Conservation (phyloP, 2,329 filamentous ascomycete species). For the Hypoxylon sp. region DNA sequence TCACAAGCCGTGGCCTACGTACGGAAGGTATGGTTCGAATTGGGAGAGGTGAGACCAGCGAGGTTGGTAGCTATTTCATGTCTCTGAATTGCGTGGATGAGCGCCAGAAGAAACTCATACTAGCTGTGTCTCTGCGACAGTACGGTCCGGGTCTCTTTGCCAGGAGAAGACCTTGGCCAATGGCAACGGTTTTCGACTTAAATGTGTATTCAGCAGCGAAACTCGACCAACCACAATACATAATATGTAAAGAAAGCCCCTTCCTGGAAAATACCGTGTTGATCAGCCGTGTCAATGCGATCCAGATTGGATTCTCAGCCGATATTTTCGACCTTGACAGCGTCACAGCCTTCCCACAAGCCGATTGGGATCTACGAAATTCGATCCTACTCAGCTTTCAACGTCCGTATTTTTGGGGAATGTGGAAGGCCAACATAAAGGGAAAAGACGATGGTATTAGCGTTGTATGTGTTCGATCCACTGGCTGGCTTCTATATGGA, state of each 20-base stretch:
- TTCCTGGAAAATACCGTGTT: slow-evolving; percentile 32
- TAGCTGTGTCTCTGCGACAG: slow-evolving; percentile 37
- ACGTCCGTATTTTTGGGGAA: slow-evolving; percentile 39
- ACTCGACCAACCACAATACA: slow-evolving; percentile 36
- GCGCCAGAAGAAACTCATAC: slow-evolving; percentile 34
- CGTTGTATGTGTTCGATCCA: slow-evolving; percentile 37
- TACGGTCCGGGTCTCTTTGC: slow-evolving; percentile 40
- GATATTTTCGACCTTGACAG: slow-evolving; percentile 36
- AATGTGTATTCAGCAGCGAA: slow-evolving; percentile 37
- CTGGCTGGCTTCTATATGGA: slow-evolving; percentile 38
- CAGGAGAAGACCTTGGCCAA: slow-evolving; percentile 35
- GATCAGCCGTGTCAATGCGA: slow-evolving; percentile 34
- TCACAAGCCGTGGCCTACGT: slow-evolving; percentile 38
- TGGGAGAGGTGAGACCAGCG: slow-evolving; percentile 23
- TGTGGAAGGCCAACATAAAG: slow-evolving; percentile 33
- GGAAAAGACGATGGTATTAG: slow-evolving; percentile 34
- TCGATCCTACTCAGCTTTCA: slow-evolving; percentile 40
- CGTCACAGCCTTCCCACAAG: slow-evolving; percentile 31
- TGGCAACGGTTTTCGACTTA: slow-evolving; percentile 34
- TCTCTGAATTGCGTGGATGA: slow-evolving; percentile 39
- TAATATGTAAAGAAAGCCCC: slow-evolving; percentile 34
- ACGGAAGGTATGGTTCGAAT: slow-evolving; percentile 38
- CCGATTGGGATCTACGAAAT: slow-evolving; percentile 40
- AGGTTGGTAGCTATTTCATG: slow-evolving; percentile 39
- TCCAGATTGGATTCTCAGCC: slow-evolving; percentile 35